These are phyloP conservation scores for Wickerhamiella pararugosa DNA, from an alignment of 1,139 yeast species.

Conservation along the genomic window DNA sequence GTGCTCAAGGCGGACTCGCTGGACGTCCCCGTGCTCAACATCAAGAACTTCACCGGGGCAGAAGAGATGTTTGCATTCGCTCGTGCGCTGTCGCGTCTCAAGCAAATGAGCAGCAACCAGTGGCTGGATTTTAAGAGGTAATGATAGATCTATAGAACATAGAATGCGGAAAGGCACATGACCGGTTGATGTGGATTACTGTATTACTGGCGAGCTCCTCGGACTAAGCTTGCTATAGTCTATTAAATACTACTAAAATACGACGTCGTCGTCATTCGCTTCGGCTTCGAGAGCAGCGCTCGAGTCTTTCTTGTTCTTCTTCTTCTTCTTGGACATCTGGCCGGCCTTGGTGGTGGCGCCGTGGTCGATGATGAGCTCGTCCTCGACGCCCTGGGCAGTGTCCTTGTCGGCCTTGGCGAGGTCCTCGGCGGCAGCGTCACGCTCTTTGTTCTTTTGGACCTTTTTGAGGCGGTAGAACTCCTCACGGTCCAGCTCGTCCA, in stretches of 20 bases:
- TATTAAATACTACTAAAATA: neutral
- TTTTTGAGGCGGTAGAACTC: conserved; percentile 93
- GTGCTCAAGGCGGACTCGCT: conserved; percentile 39
- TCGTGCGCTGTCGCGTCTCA: conserved; percentile 73
- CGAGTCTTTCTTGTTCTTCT: too few relatives aligned
- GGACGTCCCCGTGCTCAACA: conserved; percentile 23
- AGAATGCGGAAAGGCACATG: too few relatives aligned
- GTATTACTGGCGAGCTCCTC: too few relatives aligned
- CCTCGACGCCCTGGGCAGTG: neutral
- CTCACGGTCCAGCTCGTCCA: conserved; percentile 95
- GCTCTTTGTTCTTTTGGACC: conserved; percentile 91
- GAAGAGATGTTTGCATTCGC: conserved; percentile 97
- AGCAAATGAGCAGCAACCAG: conserved; percentile 87
- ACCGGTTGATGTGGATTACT: too few relatives aligned
- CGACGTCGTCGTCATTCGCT: neutral
- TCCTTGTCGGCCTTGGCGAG: conserved; percentile 11
- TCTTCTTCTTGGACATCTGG: too few relatives aligned
- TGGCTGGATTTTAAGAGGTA: conserved; percentile 46
- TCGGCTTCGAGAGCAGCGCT: neutral
- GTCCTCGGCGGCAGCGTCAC: conserved; percentile 39
- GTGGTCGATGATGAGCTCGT: neutral
- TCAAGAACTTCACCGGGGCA: conserved; percentile 63
- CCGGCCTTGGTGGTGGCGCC: too few relatives aligned
- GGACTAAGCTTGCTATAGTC: too few relatives aligned
- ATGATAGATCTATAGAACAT: too few relatives aligned